Base-by-base conservation (phyloP, 345 rosid species). In the Lepidium aucheri region DNA sequence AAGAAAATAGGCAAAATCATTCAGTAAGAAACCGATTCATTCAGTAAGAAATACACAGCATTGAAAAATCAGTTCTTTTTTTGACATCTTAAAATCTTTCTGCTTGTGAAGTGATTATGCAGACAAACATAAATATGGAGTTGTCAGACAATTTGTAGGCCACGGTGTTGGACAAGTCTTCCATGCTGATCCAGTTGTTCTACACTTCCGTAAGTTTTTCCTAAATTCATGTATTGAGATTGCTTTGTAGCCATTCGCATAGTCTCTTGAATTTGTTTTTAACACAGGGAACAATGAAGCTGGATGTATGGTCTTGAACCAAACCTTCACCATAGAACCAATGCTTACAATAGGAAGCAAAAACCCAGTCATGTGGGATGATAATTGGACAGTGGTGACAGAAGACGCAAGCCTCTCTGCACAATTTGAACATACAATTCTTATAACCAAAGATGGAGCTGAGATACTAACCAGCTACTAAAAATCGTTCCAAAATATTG, bases 261-360 rank as follows among this genome's bases (percentile, higher is more conserved):
- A 13, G 54, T 41, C 15, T 53, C 34, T 28, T 32, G 5, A 42
- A 41, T 2, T 32, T 56, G 26, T 57, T 24, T 14, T 55, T 38
- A 41, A 67, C 68, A 50, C 79, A 90, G 96, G 98, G 68, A 93
- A 90, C 81, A 82, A 78, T 58, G 91, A 81, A 36, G 69, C 56
- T 60, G 98, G 94, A 15, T 80, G 67, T 47, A 93, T 93, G 97
- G 67, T 78, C 26, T 75, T 89, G 78, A 93, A 93, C 76, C 98
- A 93, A 77, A 93, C 98, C 65, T 93, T 93, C 82, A 90, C 98
- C 60, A 68, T 88, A 85, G 97, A 93, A 76, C 97, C 97, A 0
- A 89, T 90, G 96, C 84, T 93, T 77, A 93, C 97, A 0, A 75
- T 86, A 0, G 97, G 98, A 43, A 90, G 97, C 85, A 76, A 60